phyloP scores from a whole-genome alignment of 495 filamentous ascomycete species.

The Hyaloscypha bicolor region DNA sequence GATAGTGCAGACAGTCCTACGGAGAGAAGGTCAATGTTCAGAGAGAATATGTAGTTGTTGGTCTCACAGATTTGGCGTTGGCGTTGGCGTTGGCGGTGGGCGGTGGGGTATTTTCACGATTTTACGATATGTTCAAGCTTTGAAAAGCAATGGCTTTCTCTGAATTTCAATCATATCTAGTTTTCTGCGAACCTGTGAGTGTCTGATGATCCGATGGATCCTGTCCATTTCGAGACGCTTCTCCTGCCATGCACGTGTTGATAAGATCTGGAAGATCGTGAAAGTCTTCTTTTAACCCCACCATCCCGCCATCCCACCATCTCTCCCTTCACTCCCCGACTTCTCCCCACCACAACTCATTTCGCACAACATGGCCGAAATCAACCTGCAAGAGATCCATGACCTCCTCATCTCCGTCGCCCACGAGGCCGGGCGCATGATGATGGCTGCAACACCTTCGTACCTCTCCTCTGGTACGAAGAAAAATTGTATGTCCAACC shows the following conservation, averaged over 20 bases:
- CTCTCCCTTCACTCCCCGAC: not conserved
- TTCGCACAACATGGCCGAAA: slow-evolving; percentile 43
- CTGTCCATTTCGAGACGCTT: not conserved
- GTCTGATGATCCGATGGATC: not conserved
- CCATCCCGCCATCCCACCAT: slow-evolving; percentile 1
- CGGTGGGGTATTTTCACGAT: not conserved
- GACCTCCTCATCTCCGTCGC: slow-evolving; percentile 77
- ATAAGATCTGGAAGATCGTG: slow-evolving; percentile 15
- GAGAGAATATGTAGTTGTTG: slow-evolving; percentile 47
- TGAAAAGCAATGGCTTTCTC: slow-evolving; percentile 2
- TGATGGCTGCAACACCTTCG: slow-evolving; percentile 71
- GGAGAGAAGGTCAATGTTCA: slow-evolving; percentile 52
- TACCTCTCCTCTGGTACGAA: slow-evolving; percentile 68
- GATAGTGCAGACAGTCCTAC: slow-evolving; percentile 37
- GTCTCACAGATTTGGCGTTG: not conserved
- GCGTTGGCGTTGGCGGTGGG: not conserved
- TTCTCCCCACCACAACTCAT: not conserved
- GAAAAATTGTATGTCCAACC: slow-evolving; percentile 70
- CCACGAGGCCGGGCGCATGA: slow-evolving; percentile 78
- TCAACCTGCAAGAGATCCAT: slow-evolving; percentile 78
- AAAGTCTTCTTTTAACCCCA: not conserved
- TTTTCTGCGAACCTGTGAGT: not conserved
- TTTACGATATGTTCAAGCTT: not conserved
- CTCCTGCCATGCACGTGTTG: slow-evolving; percentile 15
- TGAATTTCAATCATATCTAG: not conserved